A percentile compares a stretch with the other conserved stretches of the same genome.
Conservation (phyloP, 2,329 filamentous ascomycete species). For the Aspergillus terreus region DNA sequence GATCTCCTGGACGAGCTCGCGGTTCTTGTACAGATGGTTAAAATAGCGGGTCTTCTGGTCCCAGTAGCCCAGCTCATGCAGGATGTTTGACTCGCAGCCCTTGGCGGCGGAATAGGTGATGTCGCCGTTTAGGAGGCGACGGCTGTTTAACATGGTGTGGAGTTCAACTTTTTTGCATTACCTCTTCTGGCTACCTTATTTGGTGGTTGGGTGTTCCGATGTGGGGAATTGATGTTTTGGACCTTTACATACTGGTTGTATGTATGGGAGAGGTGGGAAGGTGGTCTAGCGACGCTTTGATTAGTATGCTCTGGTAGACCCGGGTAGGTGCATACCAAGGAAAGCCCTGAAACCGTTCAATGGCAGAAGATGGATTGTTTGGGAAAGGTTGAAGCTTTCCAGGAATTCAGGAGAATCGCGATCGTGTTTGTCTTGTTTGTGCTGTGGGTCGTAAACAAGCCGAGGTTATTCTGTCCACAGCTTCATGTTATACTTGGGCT, state of each 20-base stretch:
- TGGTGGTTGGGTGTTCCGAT: background rate
- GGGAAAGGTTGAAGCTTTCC: background rate
- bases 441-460: background rate
- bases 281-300: no score
- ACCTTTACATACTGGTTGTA: no score
- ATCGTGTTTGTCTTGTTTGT: background rate
- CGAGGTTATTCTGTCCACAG: background rate
- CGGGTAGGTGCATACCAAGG: no score
- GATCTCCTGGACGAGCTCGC: slow-evolving; percentile 7
- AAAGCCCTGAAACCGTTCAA: no score
- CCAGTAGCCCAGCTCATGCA: slow-evolving; percentile 18
- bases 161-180: background rate
- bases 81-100: slow-evolving; percentile 18
- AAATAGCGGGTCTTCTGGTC: slow-evolving; percentile 13
- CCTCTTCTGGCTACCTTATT: background rate
- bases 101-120: slow-evolving; percentile 20
- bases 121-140: slow-evolving; percentile 5
- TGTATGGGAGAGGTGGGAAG: no score
- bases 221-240: background rate
- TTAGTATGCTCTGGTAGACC: no score
- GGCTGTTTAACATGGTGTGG: background rate
- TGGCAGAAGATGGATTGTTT: no score
- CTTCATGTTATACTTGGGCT: no score
- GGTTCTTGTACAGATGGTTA: slow-evolving; percentile 5
- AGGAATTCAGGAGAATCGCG: background rate